Base-by-base conservation (phyloP, 2,329 filamentous ascomycete genomes). In the Dothiorella sarmentorum region DNA sequence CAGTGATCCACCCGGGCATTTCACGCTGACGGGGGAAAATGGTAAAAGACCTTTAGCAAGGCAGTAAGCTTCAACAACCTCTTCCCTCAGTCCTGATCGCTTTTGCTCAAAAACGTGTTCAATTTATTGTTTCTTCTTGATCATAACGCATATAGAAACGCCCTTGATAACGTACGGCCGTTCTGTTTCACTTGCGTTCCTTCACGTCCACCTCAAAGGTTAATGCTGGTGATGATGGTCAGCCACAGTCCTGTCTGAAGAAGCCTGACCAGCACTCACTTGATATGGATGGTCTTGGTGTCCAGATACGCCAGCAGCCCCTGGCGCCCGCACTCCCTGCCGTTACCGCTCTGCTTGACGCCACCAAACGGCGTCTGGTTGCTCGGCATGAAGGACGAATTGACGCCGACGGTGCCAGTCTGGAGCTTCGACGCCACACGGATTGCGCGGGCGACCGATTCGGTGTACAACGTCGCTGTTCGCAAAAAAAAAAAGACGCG, bases 271-370 rank as follows among this genome's bases (percentile, higher is more conserved):
- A 29, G n/a, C 24, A 53, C 60, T 56, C 35, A 61, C 59, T 63
- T 73, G 3, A 73, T 69, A 6, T 38, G 56, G 47, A 73, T 66
- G 4, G 65, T 67, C 66, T 73, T 72, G 4, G 64, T 47, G 51
- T 73, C 66, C 18, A 71, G 38, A 57, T 71, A 73, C 29, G 68
- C 65, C 65, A 69, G 64, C 55, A 72, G n/a, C 0, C 69, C 70
- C 4, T 61, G 45, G 18, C 56, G 59, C 18, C 70, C 70, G 18
- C 66, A 62, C 59, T 73, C 71, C 10, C 70, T 60, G 2, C 71
- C 71, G n/a, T 69, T 31, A 2, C 71, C 71, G 17, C 61, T 66
- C 61, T 70, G 64, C 63, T 73, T 73, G 13, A 27, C 61, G 6
- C 71, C 71, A 4, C 71, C 71, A 59, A 73, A 73, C 0, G 71